Evolutionary conservation across 2,329 filamentous ascomycete genomes (phyloP).

Genomic region (Paramyrothecium roridum): DNA sequence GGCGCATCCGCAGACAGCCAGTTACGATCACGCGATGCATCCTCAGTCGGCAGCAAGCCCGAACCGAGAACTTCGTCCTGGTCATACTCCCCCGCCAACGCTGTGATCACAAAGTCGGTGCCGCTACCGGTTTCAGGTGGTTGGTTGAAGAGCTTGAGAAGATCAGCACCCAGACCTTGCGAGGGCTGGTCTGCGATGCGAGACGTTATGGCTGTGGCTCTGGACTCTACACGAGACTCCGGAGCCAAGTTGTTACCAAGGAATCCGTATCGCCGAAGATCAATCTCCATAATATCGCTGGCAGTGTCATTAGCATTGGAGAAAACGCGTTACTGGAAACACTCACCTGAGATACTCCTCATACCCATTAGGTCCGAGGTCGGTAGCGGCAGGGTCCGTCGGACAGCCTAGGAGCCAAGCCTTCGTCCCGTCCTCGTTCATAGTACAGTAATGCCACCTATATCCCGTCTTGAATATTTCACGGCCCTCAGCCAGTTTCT

Average conservation of each 20-base stretch:
- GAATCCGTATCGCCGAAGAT: conserved; percentile 86
- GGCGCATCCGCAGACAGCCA: conserved; percentile 61
- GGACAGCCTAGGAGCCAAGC: conserved; percentile 95
- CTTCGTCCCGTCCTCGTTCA: conserved; percentile 92
- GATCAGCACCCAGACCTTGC: conserved; percentile 75
- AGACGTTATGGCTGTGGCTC: conserved; percentile 41
- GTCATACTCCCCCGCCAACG: conserved; percentile 73
- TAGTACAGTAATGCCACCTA: conserved; percentile 96
- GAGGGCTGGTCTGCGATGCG: conserved; percentile 52
- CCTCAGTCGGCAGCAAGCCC: conserved; percentile 42
- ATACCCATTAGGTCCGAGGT: conserved; percentile 65
- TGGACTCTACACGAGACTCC: conserved; percentile 48
- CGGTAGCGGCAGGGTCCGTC: conserved; percentile 64
- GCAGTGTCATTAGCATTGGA: no score
- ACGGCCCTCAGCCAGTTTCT: conserved; percentile 88
- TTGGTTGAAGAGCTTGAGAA: conserved; percentile 84
- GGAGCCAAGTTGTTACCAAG: conserved; percentile 72
- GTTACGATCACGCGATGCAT: conserved; percentile 39
- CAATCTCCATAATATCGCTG: conserved; percentile 87
- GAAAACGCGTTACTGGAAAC: background rate
- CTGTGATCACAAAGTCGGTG: conserved; percentile 88
- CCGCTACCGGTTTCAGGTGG: conserved; percentile 81
- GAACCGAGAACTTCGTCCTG: conserved; percentile 61
- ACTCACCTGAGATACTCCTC: conserved; percentile 77
- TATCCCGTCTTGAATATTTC: conserved; percentile 92